Conservation (phyloP, 208 protist genomes). For the Porcisia hertigi region DNA sequence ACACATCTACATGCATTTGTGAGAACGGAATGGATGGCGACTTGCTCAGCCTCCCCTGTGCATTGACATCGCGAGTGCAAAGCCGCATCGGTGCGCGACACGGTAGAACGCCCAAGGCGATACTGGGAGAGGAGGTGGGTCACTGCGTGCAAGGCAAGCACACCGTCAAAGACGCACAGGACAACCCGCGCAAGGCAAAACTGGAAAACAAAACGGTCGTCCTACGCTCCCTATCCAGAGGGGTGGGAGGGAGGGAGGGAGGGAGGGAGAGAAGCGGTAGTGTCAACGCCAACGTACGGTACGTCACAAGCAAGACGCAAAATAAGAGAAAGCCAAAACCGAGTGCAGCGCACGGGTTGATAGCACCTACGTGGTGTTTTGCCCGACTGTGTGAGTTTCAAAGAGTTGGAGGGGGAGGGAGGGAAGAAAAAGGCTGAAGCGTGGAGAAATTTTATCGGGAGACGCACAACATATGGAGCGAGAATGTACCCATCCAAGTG, state of each 20-base stretch:
- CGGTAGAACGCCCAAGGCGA: neutral
- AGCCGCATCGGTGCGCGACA: constrained; percentile 21
- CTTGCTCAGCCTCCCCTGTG: constrained; percentile 28
- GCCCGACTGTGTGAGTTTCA: neutral
- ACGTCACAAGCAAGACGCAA: neutral
- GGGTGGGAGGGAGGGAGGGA: neutral
- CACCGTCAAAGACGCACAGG: neutral
- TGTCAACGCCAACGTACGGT: too few relatives aligned
- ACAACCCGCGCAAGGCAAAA: neutral
- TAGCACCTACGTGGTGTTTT: neutral
- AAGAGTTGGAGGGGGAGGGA: neutral
- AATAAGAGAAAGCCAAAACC: neutral
- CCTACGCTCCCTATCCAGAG: too few relatives aligned
- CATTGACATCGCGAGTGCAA: constrained; percentile 29
- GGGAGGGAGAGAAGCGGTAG: neutral
- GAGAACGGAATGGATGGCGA: constrained; percentile 11
- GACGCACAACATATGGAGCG: too few relatives aligned
- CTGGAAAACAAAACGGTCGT: neutral
- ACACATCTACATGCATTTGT: constrained; percentile 10
- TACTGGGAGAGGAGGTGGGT: neutral
- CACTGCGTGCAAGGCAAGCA: neutral
- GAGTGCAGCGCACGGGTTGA: neutral
- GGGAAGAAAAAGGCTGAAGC: neutral
- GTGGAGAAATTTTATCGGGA: neutral
- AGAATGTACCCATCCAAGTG: neutral